Percentiles rank a stretch among this genome's conserved stretches.
Evolutionary conservation across 108 stramenopile species (phyloP).

Genomic region (Cyclotella kingstonii): DNA sequence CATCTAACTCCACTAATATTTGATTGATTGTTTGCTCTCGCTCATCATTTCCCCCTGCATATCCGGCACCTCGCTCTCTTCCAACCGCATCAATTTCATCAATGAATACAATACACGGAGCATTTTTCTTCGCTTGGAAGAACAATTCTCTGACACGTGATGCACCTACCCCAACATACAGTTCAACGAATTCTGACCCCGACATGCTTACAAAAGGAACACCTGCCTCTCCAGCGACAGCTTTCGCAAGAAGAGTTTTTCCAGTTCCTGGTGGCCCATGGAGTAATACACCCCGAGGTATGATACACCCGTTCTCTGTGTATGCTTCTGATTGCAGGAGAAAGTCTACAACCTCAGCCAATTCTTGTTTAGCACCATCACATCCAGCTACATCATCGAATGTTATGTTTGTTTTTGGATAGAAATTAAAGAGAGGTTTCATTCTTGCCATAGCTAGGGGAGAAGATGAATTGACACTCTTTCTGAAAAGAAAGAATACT

Average conservation of each 20-base stretch:
- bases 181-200: constrained; percentile 97
- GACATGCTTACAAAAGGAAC: constrained; percentile 94
- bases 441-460: constrained; percentile 45
- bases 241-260: constrained; percentile 95
- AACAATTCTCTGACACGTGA: constrained; percentile 95
- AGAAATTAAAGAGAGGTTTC: constrained; percentile 55
- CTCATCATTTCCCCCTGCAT: constrained; percentile 95
- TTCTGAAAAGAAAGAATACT: constrained; percentile 87
- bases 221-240: constrained; percentile 97
- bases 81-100: constrained; percentile 98
- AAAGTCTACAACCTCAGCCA: constrained; percentile 97
- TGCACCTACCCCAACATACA: constrained; percentile 98
- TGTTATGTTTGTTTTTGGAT: constrained; percentile 82
- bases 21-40: constrained; percentile 97
- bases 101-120: constrained; percentile 97
- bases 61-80: constrained; percentile 88
- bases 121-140: constrained; percentile 89
- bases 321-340: constrained; percentile 90
- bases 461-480: constrained; percentile 1
- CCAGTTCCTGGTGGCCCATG: constrained; percentile 84
- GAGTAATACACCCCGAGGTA: constrained; percentile 76
- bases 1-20: constrained; percentile 97
- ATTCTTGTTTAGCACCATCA: constrained; percentile 92
- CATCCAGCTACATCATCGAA: constrained; percentile 98
- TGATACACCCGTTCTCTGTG: constrained; percentile 82